Evolutionary conservation across 805 yeast species (phyloP), one percentile per base, ranked within the genome.

Genomic region (Wickerhamiella alocasiicola): DNA sequence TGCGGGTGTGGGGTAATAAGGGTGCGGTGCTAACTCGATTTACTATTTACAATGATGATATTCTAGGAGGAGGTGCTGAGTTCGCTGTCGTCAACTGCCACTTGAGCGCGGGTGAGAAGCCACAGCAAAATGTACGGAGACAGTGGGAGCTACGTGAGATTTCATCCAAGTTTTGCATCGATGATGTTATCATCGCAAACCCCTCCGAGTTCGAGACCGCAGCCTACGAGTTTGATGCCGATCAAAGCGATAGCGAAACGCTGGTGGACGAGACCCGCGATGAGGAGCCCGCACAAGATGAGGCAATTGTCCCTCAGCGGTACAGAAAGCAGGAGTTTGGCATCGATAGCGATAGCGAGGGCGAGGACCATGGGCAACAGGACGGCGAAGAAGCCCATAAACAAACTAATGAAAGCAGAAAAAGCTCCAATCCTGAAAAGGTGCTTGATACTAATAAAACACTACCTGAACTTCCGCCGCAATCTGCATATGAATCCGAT

Each of bases 1-100:
- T 74, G 38, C 67, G 73, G 19, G 49, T 66, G 18, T 74, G 77
- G 72, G 79, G 78, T 13, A 74, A 74, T 55, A 74, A 74, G 49
- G 81, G 81, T 2, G 75, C 77, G 3, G 70, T 72, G 11, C 55
- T 66, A 13, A 56, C 72, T 17, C 57, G 59, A 19, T 64, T 75
- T 45, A 55, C 46, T 9, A 45, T 71, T n/a, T 34, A 45, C 28
- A 18, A 44, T 2, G 55, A 52, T 32, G 45, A 39, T 18, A 36
- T 51, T 6, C 36, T 52, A 2, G 56, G 55, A 7, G 51, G 51
- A 7, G 56, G 66, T 5, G 49, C 58, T 7, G 52, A 55, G 19
- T 34, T 65, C 36, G 49, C 51, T 3, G 54, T 71, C 7, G 53
- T 74, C 16, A 71, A 75, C 47, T 64, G 74, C 50, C 81, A 74